Percentiles rank a stretch among this genome's conserved stretches.
Evolutionary conservation across 192 early-diverging fungal species (phyloP).

Genomic region (Pilobolus umbonatus): DNA sequence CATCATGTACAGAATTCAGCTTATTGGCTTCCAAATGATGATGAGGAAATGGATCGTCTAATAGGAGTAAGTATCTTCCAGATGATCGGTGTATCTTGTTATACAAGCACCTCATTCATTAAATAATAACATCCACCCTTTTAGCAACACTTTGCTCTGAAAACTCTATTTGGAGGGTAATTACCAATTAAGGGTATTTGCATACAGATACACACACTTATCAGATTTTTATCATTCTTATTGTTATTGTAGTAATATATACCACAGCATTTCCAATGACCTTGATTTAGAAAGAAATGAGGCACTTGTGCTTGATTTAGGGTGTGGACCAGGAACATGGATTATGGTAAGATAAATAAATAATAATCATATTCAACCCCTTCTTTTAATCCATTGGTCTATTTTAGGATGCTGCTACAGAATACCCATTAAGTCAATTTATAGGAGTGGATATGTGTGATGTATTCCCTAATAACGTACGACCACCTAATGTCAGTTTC

Average conservation of each 20-base stretch:
- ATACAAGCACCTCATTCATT: constrained; percentile 2
- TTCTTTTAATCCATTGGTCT: background rate
- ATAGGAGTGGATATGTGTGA: constrained; percentile 24
- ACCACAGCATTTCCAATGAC: no score
- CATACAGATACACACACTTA: background rate
- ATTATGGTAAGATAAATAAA: constrained; percentile 11
- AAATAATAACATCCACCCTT: background rate
- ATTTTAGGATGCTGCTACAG: constrained; percentile 22
- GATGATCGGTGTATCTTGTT: background rate
- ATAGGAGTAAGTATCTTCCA: constrained; percentile 15
- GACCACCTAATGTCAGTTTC: constrained; percentile 22
- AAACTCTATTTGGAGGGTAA: constrained; percentile 11
- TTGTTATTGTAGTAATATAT: no score
- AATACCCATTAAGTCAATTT: constrained; percentile 25
- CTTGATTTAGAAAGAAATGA: no score
- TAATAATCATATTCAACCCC: background rate
- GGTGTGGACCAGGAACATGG: constrained; percentile 26
- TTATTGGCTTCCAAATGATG: constrained; percentile 32
- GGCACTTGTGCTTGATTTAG: constrained; percentile 28
- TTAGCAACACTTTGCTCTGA: constrained; percentile 16
- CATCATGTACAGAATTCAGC: constrained; percentile 21
- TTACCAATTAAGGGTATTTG: background rate
- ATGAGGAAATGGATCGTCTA: constrained; percentile 26
- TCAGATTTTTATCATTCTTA: no score
- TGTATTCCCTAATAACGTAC: constrained; percentile 9